A percentile compares a stretch with the other conserved stretches of the same genome.
These are phyloP conservation scores for Chenopodium suecicum DNA, from an alignment of 148 eudicot species.

Conservation along the genomic window DNA sequence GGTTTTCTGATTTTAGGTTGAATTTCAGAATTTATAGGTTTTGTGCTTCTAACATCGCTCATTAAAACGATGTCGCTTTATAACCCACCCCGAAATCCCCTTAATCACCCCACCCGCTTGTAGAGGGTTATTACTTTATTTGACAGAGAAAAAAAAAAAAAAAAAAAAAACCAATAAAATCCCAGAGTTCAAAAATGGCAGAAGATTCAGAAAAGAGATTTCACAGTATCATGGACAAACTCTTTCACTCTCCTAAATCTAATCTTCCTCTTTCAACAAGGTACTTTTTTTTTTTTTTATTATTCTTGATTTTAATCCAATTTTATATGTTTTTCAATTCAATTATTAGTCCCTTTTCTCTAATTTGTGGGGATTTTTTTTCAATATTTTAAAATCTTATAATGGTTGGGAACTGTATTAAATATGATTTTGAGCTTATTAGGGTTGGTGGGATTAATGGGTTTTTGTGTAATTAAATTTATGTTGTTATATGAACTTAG, in stretches of 20 bases:
- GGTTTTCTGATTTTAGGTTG: neutral
- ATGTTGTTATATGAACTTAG: neutral
- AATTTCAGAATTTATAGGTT: neutral
- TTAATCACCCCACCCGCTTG: too few relatives aligned
- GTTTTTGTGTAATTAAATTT: neutral
- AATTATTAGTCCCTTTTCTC: neutral
- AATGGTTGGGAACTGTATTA: neutral
- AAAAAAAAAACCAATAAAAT: neutral
- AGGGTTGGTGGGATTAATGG: too few relatives aligned
- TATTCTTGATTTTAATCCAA: conserved; percentile 1
- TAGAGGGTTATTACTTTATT: too few relatives aligned
- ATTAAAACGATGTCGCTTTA: too few relatives aligned
- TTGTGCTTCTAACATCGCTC: neutral
- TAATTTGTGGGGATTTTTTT: neutral
- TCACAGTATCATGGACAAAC: conserved; percentile 68
- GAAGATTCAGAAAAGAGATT: conserved; percentile 80
- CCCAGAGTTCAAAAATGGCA: conserved; percentile 37
- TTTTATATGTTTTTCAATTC: neutral
- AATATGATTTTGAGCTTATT: too few relatives aligned
- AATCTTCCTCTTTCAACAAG: conserved; percentile 24
- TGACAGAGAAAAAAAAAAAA: neutral
- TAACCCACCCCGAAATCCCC: too few relatives aligned
- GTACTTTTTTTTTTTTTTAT: conserved; percentile 11
- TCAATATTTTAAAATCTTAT: neutral
- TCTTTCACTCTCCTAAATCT: conserved; percentile 57